Conservation (phyloP, 164 flowering plant species). For the Malania oleifera region DNA sequence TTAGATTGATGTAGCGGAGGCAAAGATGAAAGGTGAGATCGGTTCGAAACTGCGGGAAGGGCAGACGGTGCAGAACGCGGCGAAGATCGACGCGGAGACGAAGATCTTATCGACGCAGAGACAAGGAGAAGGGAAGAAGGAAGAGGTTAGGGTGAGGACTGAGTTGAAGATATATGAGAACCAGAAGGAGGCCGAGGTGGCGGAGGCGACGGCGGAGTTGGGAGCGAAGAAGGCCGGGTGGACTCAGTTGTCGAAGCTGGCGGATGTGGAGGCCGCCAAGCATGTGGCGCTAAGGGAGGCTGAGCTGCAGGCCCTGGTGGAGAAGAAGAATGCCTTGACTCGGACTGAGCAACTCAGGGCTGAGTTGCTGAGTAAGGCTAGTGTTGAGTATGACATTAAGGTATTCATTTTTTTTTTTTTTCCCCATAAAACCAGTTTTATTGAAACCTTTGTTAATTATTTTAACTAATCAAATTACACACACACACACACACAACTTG, state of each 20-base stretch:
- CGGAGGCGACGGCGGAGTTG: slow-evolving; percentile 31
- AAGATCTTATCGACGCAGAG: slow-evolving; percentile 25
- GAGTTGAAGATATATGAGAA: slow-evolving; percentile 37
- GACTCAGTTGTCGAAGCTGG: slow-evolving; percentile 25
- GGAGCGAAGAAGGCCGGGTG: slow-evolving; percentile 35
- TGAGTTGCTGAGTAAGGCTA: slow-evolving; percentile 36
- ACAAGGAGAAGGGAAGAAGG: slow-evolving; percentile 35
- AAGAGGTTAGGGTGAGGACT: slow-evolving; percentile 31
- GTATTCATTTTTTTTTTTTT: too few relatives aligned
- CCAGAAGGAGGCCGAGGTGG: slow-evolving; percentile 30
- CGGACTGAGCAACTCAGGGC: slow-evolving; percentile 37
- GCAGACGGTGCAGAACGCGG: slow-evolving; percentile 30
- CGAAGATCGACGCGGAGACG: slow-evolving; percentile 37
- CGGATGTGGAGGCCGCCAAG: slow-evolving; percentile 38
- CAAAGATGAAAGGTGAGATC: slow-evolving; percentile 37
- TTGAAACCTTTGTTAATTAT: too few relatives aligned
- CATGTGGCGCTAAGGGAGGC: slow-evolving; percentile 39
- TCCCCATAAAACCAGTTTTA: too few relatives aligned
- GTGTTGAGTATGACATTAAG: slow-evolving; percentile 42
- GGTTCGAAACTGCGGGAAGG: slow-evolving; percentile 27
- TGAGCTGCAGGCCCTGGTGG: slow-evolving; percentile 40
- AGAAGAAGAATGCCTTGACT: slow-evolving; percentile 30
- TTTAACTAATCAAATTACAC: too few relatives aligned
- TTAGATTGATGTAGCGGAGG: slow-evolving; percentile 42
- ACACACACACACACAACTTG: too few relatives aligned